Conservation (phyloP, 1,139 yeast genomes). For the Pichia sp. region DNA sequence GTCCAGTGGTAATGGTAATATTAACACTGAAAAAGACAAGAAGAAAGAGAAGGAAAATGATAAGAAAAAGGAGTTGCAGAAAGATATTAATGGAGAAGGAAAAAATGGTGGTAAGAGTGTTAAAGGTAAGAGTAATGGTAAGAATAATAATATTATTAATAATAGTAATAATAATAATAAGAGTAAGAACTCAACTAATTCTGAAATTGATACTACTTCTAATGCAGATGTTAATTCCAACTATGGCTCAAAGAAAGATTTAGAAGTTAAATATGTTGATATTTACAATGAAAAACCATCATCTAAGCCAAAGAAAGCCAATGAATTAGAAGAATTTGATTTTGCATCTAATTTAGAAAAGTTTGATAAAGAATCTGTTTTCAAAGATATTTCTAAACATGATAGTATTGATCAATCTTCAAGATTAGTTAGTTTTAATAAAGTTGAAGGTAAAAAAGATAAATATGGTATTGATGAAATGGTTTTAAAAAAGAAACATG, state of each 20-base stretch:
- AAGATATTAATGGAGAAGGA: background rate
- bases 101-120: background rate
- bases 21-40: constrained; percentile 17
- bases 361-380: constrained; percentile 77
- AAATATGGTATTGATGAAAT: constrained; percentile 69
- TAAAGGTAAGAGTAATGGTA: constrained; percentile 4
- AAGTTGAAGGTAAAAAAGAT: constrained; percentile 30
- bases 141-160: background rate
- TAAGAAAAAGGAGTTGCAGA: constrained; percentile 14
- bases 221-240: background rate
- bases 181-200: background rate
- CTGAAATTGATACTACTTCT: background rate
- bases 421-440: constrained; percentile 74
- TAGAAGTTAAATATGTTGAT: constrained; percentile 12
- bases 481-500: constrained; percentile 48
- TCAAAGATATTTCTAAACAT: constrained; percentile 63
- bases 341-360: constrained; percentile 75
- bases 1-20: background rate
- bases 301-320: constrained; percentile 33
- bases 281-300: constrained; percentile 7
- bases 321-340: constrained; percentile 67
- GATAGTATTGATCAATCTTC: constrained; percentile 58
- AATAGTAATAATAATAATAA: background rate
- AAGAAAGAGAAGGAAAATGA: constrained; percentile 21
- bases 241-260: background rate